Base-by-base conservation (phyloP, 768 basidiomycete species). In the Boletus pseudopeckii region DNA sequence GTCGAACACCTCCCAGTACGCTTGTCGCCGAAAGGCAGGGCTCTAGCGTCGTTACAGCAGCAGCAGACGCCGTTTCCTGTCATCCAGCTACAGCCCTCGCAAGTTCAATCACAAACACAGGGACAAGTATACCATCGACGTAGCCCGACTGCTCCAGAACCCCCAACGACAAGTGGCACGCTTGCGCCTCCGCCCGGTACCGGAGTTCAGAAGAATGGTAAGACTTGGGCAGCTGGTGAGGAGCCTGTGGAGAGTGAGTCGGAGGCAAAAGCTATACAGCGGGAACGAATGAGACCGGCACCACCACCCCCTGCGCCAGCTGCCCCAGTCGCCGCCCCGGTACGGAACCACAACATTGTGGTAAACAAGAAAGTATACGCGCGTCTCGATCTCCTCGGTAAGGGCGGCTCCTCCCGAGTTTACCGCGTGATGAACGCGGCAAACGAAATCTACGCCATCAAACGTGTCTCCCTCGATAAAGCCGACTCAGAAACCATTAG, bases 401-500 rank as follows among this genome's bases (percentile, higher is more conserved):
- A 87, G 64, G 96, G 96, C 40, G 96, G 96, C 0, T 88, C 93
- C 9, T 97, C 94, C n/a, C 88, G 90, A 45, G 96, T 99, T 38
- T 99, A 86, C 69, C 88, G 92, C 22, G 94, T 97, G 8, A 78
- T 98, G 66, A 89, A 83, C 65, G 74, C 80, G 38, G 75, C 80
- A 43, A 89, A 82, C 61, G 86, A 90, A 64, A 77, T 98, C 34
- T 92, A 82, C 63, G 96, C 96, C 10, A 80, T 99, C 67, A 99
- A 99, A 70, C 85, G 89, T 50, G 95, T 98, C 36, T 83, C 89
- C 15, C 77, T 98, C 20, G 92, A 96, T 69, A 86, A 87, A 66
- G 88, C 88, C 7, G 96, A 98, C 60, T 70, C 83, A 3, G 94
- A 97, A 58, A 91, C 92, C 18, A 87, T 96, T 75, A 83, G 79